Evolutionary conservation across 768 basidiomycete genomes (phyloP), one percentile per base, ranked within the genome.

Genomic region (Tricholoma furcatifolium): DNA sequence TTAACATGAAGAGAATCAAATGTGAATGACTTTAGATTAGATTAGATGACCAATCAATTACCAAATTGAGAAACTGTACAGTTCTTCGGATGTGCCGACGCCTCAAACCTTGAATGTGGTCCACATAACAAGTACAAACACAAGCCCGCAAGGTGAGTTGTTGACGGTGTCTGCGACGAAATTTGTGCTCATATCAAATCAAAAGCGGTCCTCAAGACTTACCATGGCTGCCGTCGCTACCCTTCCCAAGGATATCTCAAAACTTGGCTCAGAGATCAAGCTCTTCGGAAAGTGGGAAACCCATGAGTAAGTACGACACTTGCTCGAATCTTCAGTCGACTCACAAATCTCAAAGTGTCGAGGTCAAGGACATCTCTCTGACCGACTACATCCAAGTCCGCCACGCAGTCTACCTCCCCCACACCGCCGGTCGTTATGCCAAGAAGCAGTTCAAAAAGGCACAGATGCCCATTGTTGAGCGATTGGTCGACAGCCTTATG

Each of bases 371-470:
- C 68, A 98, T 99, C 74, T 99, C 97, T 62, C 76, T 99, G 65
- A 91, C 91, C 53, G 97, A 99, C 75, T 98, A 99, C 86, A 97
- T 99, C 74, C 95, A 98, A 81, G 88, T 96, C 74, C 92, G 92
- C 70, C 92, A 97, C 71, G 88, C 94, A 47, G 96, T 98, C 70
- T 98, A 93, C 78, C 76, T 97, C 53, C 96, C 96, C 55, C 96
- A 99, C 83, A 99, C 97, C 56, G 95, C 96, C 60, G 97, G 97
- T 61, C 93, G 97, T 74, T 98, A 98, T 73, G 93, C 95, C 68
- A 95, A 95, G 82, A 98, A 98, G 81, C 95, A 98, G 76, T 99
- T 98, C 87, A 98, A 95, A 83, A 99, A 99, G 86, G 94, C 93
- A 5, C 93, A 97, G 74, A 99, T 99, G 97, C 97, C 97, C 69